Percentiles rank a stretch among this genome's conserved stretches.
Evolutionary conservation across 176 grass and related monocot species (phyloP).

Genomic region (Avena insularis): DNA sequence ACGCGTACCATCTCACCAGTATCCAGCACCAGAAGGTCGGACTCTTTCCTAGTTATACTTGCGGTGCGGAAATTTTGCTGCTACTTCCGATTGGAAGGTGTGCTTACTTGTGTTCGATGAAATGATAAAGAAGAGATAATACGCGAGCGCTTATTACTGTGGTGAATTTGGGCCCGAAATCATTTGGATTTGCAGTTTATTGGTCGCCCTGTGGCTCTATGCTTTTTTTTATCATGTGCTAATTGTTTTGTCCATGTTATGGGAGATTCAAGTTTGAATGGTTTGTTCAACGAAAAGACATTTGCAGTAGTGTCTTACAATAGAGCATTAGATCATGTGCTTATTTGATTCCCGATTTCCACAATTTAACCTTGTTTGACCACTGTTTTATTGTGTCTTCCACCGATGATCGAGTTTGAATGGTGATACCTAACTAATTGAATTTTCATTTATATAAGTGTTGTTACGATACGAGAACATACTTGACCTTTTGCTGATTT

Average conservation of each 20-base stretch:
- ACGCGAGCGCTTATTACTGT: background rate
- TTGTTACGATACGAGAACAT: background rate
- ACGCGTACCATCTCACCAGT: slow-evolving; percentile 65
- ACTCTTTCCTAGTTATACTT: background rate
- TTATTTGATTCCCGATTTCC: background rate
- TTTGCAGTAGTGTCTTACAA: background rate
- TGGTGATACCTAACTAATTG: background rate
- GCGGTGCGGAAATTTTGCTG: background rate
- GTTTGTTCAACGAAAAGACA: background rate
- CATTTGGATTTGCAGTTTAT: background rate
- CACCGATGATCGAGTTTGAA: background rate
- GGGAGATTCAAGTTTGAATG: background rate
- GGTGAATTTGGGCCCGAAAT: background rate
- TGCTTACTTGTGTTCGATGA: slow-evolving; percentile 17
- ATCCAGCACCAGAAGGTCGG: slow-evolving; percentile 76
- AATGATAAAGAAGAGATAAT: background rate
- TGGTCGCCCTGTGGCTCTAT: background rate
- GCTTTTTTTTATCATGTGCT: background rate
- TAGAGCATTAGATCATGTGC: background rate
- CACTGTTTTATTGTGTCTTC: background rate
- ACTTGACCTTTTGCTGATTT: background rate
- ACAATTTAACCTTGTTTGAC: background rate
- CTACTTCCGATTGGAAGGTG: background rate
- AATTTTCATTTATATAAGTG: background rate
- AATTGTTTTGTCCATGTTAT: background rate